Percentiles rank a stretch among this genome's conserved stretches.
phyloP scores from a whole-genome alignment of 2,329 filamentous ascomycete species.

The Bipolaris bicolor region DNA sequence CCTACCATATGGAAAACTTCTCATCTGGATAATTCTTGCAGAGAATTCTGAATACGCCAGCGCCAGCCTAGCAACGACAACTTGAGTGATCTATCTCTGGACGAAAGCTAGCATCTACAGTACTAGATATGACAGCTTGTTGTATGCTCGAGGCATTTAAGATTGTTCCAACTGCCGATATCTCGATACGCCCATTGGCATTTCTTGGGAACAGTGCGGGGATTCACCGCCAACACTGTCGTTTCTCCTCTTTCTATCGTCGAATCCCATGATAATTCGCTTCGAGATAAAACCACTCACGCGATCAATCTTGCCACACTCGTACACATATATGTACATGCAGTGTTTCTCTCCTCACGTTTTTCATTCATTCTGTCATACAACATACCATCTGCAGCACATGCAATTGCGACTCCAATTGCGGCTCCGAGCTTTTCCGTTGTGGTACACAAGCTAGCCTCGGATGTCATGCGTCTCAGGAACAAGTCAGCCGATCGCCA shows the following conservation, averaged over 20 bases:
- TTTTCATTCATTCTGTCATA: not conserved
- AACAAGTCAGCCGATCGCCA: slow-evolving; percentile 25
- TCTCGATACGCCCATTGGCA: not conserved
- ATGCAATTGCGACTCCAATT: not conserved
- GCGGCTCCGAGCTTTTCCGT: slow-evolving; percentile 14
- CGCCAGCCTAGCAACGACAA: not conserved
- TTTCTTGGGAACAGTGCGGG: not conserved
- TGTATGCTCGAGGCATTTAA: not conserved
- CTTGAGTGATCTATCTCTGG: not conserved
- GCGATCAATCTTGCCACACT: not conserved
- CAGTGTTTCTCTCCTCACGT: too few relatives aligned
- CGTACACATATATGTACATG: too few relatives aligned
- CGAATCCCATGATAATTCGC: not conserved
- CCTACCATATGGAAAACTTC: not conserved
- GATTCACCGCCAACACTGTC: not conserved
- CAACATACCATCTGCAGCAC: not conserved
- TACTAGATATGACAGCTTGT: not conserved
- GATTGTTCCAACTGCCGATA: not conserved
- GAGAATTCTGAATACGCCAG: not conserved
- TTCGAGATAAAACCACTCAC: not conserved
- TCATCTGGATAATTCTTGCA: not conserved
- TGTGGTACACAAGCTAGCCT: slow-evolving; percentile 6
- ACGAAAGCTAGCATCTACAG: not conserved
- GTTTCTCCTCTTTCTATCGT: not conserved
- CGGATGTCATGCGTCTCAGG: slow-evolving; percentile 13